These are phyloP conservation scores for Rheum nobile DNA, from an alignment of 148 eudicot genomes.

Conservation along the genomic window DNA sequence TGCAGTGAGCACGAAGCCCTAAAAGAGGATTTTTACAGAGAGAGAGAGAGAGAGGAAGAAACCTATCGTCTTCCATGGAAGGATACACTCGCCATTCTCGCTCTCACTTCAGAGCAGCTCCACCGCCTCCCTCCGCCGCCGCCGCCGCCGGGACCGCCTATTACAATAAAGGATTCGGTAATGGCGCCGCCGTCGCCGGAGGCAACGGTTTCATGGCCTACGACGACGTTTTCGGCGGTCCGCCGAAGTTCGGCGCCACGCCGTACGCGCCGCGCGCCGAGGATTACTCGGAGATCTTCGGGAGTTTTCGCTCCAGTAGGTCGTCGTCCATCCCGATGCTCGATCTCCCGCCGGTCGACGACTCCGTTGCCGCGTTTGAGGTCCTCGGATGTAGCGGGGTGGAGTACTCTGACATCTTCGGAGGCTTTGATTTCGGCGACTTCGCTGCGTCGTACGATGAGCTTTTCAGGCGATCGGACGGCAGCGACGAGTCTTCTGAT, in stretches of 20 bases:
- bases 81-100: slow-evolving; percentile 26
- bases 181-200: slow-evolving; percentile 22
- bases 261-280: slow-evolving; percentile 63
- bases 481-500: slow-evolving; percentile 38
- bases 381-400: slow-evolving; percentile 18
- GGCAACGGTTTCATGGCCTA: slow-evolving; percentile 35
- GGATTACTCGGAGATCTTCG: slow-evolving; percentile 83
- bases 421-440: slow-evolving; percentile 33
- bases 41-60: slow-evolving; percentile 5
- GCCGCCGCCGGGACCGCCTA: slow-evolving; percentile 18
- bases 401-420: slow-evolving; percentile 68
- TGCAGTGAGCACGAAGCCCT: slow-evolving; percentile 7
- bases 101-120: slow-evolving; percentile 26
- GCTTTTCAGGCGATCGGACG: slow-evolving; percentile 28
- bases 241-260: slow-evolving; percentile 37
- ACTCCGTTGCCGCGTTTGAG: slow-evolving; percentile 20
- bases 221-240: slow-evolving; percentile 82
- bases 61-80: slow-evolving; percentile 21
- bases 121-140: slow-evolving; percentile 19
- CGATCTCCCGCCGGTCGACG: slow-evolving; percentile 51
- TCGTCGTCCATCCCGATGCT: slow-evolving; percentile 73
- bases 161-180: slow-evolving; percentile 20
- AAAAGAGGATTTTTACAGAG: slow-evolving; percentile 2
- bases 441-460: slow-evolving; percentile 46
- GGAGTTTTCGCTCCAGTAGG: slow-evolving; percentile 40